phyloP scores from a whole-genome alignment of 352 stramenopile species.

The Phytophthora sp. region DNA sequence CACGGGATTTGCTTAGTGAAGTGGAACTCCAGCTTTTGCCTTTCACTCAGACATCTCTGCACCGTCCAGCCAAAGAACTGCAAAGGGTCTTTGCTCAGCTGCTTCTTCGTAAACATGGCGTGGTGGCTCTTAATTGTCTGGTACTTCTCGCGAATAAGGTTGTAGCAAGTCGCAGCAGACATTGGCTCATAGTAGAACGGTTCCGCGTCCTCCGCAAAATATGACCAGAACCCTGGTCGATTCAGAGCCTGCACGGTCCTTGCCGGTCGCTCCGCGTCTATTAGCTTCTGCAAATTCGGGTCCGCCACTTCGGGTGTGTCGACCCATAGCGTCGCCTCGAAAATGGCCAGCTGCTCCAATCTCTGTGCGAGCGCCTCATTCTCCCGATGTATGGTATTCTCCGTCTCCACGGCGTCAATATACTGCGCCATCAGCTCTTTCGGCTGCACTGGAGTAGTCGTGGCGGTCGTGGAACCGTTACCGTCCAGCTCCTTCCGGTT shows the following conservation, averaged over 20 bases:
- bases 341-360: slow-evolving; percentile 43
- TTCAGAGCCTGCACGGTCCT: slow-evolving; percentile 20
- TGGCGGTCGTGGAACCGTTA: no score
- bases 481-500: slow-evolving; percentile 13
- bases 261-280: slow-evolving; percentile 14
- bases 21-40: slow-evolving; percentile 46
- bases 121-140: slow-evolving; percentile 37
- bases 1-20: slow-evolving; percentile 43
- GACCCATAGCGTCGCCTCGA: slow-evolving; percentile 36
- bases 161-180: slow-evolving; percentile 25
- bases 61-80: slow-evolving; percentile 53
- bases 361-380: slow-evolving; percentile 34
- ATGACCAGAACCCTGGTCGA: slow-evolving; percentile 39
- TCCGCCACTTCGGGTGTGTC: slow-evolving; percentile 30
- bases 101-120: slow-evolving; percentile 25
- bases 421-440: slow-evolving; percentile 26
- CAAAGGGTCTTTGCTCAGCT: slow-evolving; percentile 22
- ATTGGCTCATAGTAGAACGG: slow-evolving; percentile 58
- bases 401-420: slow-evolving; percentile 29
- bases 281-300: slow-evolving; percentile 1
- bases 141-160: slow-evolving; percentile 35
- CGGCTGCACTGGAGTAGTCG: background rate
- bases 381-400: slow-evolving; percentile 41
- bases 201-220: slow-evolving; percentile 46
- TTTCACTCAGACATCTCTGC: slow-evolving; percentile 38